Evolutionary conservation across 108 stramenopile genomes (phyloP), one percentile per base, ranked within the genome.

Genomic region (Conticribra guillardii): DNA sequence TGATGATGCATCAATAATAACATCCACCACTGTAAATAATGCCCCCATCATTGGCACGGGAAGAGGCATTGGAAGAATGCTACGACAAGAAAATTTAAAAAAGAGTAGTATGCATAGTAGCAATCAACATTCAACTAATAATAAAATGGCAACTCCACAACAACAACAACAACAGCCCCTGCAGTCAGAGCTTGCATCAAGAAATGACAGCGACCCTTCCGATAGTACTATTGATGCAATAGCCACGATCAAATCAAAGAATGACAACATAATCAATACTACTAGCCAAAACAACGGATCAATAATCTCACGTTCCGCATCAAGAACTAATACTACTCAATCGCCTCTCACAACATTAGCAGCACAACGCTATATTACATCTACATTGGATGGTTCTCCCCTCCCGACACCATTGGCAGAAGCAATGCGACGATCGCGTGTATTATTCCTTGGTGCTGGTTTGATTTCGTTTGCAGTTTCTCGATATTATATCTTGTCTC

Each of bases 361-460:
- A n/a, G n/a, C n/a, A n/a, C n/a, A n/a, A n/a, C n/a, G n/a, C n/a
- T n/a, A n/a, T n/a, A n/a, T n/a, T n/a, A n/a, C n/a, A 31, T 50
- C 63, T 16, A 78, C 77, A 32, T 57, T 78, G 37, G 77, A 78
- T 51, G 70, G 70, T 14, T 18, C 37, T 19, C 44, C 47, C 18
- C 60, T 78, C 2, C 63, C 77, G 17, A 78, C 70, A 17, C 58
- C 64, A 15, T 19, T 78, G 54, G 61, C 77, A 26, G 77, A 78
- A 64, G 62, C 70, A 8, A 78, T 78, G 77, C 28, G 70, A 44
- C 69, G 77, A 32, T 48, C 57, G 33, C 63, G 77, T 21, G 48
- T 27, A 37, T 30, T 71, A n/a, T 72, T 78, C 23, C 51, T 69
- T 31, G 70, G 70, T 34, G 77, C 70, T 44, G 70, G 69, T 0